Base-by-base conservation (phyloP, 2,329 filamentous ascomycete species). In the Cladosporium velox region DNA sequence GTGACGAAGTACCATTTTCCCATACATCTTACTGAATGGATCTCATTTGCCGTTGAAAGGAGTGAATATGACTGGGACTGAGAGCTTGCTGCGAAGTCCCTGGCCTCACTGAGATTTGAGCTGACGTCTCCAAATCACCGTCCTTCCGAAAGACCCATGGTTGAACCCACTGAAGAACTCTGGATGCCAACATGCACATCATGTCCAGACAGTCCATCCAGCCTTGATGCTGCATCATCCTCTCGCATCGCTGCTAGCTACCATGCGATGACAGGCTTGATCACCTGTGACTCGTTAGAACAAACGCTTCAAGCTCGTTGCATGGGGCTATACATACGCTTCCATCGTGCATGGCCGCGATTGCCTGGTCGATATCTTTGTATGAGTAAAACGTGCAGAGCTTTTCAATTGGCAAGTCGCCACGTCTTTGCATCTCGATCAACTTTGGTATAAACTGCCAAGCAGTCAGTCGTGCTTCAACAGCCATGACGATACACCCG, bases 351-450 rank as follows among this genome's bases (percentile, higher is more conserved):
- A 59, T 59, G 11, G 32, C 57, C n/a, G 21, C 35, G 8, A 59
- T 14, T 5, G 57, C 57, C 26, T 47, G 41, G 57, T 47, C 57
- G 3, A 59, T 30, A 1, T 59, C 38, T 24, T 35, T 59, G 24
- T 59, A 59, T 5, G 57, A 38, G 34, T 30, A 59, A 26, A 59
- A 59, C 4, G 57, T 59, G 57, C 57, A 59, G 11, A 59, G 57
- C 24, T 59, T 59, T 11, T 59, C 38, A 8, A 59, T 59, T 4
- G 57, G 57, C 10, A 59, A 59, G 7, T 41, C 35, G 14, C 57
- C 38, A 26, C 21, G 6, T n/a, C 38, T 47, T 32, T 59, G 57
- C 57, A 59, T 59, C 35, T 47, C 15, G 14, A 59, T 59, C 34
- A 59, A n/a, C 14, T 21, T 12, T 21, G 57, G 57, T n/a, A 59